A percentile compares a stretch with the other conserved stretches of the same genome.
phyloP scores from a whole-genome alignment of 2,329 filamentous ascomycete species.

The Aspergillus tubingensis region DNA sequence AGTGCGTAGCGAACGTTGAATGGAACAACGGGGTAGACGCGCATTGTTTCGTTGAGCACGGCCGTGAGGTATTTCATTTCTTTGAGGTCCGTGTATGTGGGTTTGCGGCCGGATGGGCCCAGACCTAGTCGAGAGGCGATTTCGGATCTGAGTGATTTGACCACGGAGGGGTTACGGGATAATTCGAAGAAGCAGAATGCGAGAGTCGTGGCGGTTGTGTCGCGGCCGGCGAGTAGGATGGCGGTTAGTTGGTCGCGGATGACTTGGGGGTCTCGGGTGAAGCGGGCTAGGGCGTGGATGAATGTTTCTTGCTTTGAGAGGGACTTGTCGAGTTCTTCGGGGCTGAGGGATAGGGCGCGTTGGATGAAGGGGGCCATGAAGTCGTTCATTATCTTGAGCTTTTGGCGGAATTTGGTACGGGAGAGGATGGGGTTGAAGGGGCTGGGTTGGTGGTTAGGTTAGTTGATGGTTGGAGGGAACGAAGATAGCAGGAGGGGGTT shows the following conservation, averaged over 20 bases:
- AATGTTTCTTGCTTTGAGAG: conserved; percentile 76
- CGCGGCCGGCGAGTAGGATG: conserved; percentile 76
- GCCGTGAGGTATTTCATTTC: conserved; percentile 77
- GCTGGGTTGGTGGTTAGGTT: conserved; percentile 35
- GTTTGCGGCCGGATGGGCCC: conserved; percentile 49
- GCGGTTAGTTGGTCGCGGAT: conserved; percentile 83
- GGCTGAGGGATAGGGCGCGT: conserved; percentile 66
- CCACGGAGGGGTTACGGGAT: conserved; percentile 66
- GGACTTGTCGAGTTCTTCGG: conserved; percentile 72
- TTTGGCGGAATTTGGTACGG: conserved; percentile 61
- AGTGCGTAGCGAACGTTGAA: conserved; percentile 46
- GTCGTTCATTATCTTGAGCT: conserved; percentile 68
- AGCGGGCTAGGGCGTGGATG: conserved; percentile 78
- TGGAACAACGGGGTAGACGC: conserved; percentile 49
- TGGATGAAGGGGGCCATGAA: conserved; percentile 81
- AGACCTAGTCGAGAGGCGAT: conserved; percentile 69
- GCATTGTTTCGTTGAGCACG: conserved; percentile 70
- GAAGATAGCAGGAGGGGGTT: neutral
- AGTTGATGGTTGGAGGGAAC: neutral
- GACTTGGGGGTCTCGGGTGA: conserved; percentile 65
- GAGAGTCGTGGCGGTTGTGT: conserved; percentile 82
- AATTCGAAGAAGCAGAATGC: conserved; percentile 85
- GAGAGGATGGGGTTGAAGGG: conserved; percentile 66
- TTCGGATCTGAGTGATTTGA: conserved; percentile 70
- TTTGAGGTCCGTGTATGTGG: conserved; percentile 79